Conservation (phyloP, 257 asterid genomes). For the Nicotiana benthamiana region DNA sequence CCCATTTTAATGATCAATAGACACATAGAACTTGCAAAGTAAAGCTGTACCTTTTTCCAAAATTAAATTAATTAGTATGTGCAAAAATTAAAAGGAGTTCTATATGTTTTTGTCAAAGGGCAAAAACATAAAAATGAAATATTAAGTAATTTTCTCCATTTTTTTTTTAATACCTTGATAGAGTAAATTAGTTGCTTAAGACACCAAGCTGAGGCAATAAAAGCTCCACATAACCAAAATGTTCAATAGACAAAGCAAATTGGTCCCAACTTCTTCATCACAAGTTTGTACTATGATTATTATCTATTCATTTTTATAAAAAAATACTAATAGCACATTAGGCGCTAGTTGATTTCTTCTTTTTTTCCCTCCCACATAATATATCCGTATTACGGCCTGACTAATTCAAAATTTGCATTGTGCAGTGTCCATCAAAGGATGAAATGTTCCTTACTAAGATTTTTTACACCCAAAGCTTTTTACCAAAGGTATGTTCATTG, state of each 20-base stretch:
- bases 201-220: neutral
- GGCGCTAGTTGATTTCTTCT: neutral
- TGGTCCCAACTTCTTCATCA: neutral
- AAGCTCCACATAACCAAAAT: neutral
- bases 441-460: too few species aligned
- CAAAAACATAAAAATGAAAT: neutral
- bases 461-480: too few species aligned
- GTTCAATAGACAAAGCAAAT: neutral
- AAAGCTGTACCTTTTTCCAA: neutral
- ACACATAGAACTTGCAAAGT: neutral
- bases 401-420: too few species aligned
- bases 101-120: too few species aligned
- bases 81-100: neutral
- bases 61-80: neutral
- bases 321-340: neutral
- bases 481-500: too few species aligned
- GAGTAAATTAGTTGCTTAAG: neutral
- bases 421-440: too few species aligned
- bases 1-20: neutral
- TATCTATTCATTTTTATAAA: neutral
- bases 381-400: too few species aligned
- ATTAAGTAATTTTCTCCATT: neutral
- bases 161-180: neutral
- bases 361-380: too few species aligned
- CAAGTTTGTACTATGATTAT: too few species aligned